Evolutionary conservation across 495 filamentous ascomycete species (phyloP).

Genomic region (Daldinia grandis): DNA sequence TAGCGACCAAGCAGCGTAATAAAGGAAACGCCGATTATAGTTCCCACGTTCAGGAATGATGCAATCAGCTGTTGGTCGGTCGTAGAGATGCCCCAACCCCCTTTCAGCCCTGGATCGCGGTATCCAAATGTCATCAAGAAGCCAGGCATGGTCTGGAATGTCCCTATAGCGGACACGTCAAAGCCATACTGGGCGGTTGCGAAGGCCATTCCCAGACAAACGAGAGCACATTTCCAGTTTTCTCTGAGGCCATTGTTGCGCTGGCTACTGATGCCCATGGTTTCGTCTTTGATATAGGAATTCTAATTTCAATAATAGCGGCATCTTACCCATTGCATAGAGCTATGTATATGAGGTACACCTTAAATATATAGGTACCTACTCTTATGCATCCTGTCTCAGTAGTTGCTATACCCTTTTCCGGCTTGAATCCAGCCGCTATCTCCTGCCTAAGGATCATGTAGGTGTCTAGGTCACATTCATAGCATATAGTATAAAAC

Average conservation of each 20-base stretch:
- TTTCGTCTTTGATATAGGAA: background rate
- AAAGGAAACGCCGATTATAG: constrained; percentile 47
- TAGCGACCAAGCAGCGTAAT: constrained; percentile 48
- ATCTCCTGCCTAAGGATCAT: background rate
- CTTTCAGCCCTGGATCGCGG: constrained; percentile 37
- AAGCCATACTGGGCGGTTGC: constrained; percentile 46
- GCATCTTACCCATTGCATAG: background rate
- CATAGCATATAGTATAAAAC: background rate
- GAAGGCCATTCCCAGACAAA: constrained; percentile 42
- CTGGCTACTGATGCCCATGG: constrained; percentile 34
- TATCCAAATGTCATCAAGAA: constrained; percentile 54
- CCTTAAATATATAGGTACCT: background rate
- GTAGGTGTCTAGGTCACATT: background rate
- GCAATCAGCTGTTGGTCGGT: constrained; percentile 44
- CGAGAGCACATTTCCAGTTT: constrained; percentile 42
- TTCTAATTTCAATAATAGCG: background rate
- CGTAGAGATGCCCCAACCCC: constrained; percentile 45
- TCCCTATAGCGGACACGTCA: constrained; percentile 40
- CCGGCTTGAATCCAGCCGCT: background rate
- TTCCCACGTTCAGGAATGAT: constrained; percentile 45
- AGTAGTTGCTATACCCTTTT: background rate
- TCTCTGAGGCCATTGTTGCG: constrained; percentile 40
- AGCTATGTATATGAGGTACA: no score
- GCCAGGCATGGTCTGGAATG: constrained; percentile 51
- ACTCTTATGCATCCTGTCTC: background rate